Base-by-base conservation (phyloP, 345 rosid species). In the Luvunga scandens region DNA sequence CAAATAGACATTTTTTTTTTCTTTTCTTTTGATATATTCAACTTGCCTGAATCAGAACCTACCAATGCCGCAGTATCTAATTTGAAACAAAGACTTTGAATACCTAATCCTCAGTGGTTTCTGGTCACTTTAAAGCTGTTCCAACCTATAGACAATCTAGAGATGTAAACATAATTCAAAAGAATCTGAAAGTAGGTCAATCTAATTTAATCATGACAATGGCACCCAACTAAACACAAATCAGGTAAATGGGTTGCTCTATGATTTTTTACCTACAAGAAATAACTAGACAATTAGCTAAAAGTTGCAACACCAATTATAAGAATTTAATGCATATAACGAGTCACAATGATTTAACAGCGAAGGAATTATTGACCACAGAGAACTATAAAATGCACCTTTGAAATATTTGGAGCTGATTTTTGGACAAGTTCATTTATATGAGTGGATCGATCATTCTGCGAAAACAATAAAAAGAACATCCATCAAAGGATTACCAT, bases 381-480 rank as follows among this genome's bases (percentile, higher is more conserved):
- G 72, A 78, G 76, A 72, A 77, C 53, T 31, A 63, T 21, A 67
- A 57, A 78, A 71, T 81, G 55, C 84, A 91, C 95, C 93, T 89
- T 88, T 62, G 90, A 78, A 81, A 91, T 79, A 12, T 84, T 82
- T 60, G 91, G 93, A 57, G 77, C 85, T 72, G 88, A 62, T 69
- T 83, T 84, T 18, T 79, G 62, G 45, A 91, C 82, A 65, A 87
- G 82, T 55, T 91, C 86, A 71, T 87, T 77, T 18, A 89, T 84
- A n/a, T 84, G 89, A 77, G 66, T 79, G 0, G 88, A 77, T 65
- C 71, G 82, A 78, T 85, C 89, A 75, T 80, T 86, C 98, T 91
- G 82, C 78, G 70, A 78, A 81, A 75, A 14, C 64, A 60, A 84
- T 53, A 12, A 74, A 12, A 24, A 71, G n/a, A 78, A 24, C 34